phyloP scores from a whole-genome alignment of 2,329 filamentous ascomycete species.

The Colletotrichum spinosum region DNA sequence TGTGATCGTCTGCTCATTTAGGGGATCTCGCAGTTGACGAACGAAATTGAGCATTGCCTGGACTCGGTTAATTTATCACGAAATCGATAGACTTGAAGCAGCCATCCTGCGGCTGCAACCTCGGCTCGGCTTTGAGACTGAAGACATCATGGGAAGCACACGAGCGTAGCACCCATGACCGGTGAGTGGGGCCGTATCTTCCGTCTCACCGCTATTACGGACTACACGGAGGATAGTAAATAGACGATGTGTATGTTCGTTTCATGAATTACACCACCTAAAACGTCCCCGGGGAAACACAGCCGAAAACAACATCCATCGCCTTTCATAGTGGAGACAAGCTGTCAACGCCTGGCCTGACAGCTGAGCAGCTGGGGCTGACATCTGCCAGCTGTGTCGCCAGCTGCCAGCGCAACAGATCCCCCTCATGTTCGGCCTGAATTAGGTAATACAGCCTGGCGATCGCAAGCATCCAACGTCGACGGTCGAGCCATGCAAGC shows the following conservation, averaged over 20 bases:
- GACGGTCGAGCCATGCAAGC: slow-evolving; percentile 6
- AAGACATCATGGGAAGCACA: no score
- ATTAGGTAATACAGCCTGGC: slow-evolving; percentile 15
- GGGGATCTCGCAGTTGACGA: no score
- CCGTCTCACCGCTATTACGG: not conserved
- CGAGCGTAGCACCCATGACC: not conserved
- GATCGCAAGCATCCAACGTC: not conserved
- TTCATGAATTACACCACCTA: not conserved
- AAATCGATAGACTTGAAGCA: no score
- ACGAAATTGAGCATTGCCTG: no score
- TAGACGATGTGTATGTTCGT: no score
- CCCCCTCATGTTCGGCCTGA: not conserved
- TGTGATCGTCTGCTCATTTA: no score
- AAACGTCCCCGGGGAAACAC: not conserved
- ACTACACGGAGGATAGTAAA: not conserved
- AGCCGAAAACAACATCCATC: not conserved
- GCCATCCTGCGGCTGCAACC: no score
- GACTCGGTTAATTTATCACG: no score
- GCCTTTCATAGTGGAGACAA: not conserved
- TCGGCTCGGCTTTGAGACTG: no score
- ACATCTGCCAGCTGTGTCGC: not conserved
- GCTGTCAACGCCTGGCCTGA: not conserved
- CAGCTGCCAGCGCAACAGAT: not conserved
- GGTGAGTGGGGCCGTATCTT: slow-evolving; percentile 8
- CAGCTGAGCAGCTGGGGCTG: not conserved